Evolutionary conservation across 805 yeast genomes (phyloP), one percentile per base, ranked within the genome.

Genomic region (Priceomyces carsonii): DNA sequence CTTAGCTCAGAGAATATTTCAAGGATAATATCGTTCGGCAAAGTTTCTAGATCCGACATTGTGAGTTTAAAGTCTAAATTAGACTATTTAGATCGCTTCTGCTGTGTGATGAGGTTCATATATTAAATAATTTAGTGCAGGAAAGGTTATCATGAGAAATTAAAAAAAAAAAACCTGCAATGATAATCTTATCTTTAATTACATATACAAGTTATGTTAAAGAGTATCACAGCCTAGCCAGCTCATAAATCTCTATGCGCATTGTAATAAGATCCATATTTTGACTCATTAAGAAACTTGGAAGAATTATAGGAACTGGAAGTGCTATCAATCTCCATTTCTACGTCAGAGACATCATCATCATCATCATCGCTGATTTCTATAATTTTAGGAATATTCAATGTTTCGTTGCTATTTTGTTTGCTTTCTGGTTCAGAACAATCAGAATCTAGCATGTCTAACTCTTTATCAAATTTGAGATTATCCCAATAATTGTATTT

Each of bases 401-500:
- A 8, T 21, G 23, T 10, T 2, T 30, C 19, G 23, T 13, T 19
- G 21, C 13, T 21, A 13, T 20, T 26, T n/a, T 5, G 14, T 10
- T 13, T 15, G 5, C 8, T 15, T 6, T 22, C 18, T 14, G 26
- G 6, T 15, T 26, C 35, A 9, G 35, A 36, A 26, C 21, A 20
- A 17, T 30, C 35, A 4, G 26, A 19, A 14, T 32, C 29, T 22
- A 25, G 32, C 66, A 60, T 59, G 10, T 54, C 62, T 9, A 48
- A 29, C 35, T 63, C 69, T 13, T 30, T 33, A n/a, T 52, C 51
- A 9, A 54, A 32, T 6, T 49, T 37, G 8, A 63, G 36, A 6
- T 46, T 54, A 34, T 62, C 69, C 70, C 71, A 66, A 43, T 66
- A 66, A 28, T 49, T 51, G 38, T 66, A 66, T 34, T 50, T 47